These are phyloP conservation scores for Aegilops umbellulata DNA, from an alignment of 176 grass and related monocot genomes.

Conservation along the genomic window DNA sequence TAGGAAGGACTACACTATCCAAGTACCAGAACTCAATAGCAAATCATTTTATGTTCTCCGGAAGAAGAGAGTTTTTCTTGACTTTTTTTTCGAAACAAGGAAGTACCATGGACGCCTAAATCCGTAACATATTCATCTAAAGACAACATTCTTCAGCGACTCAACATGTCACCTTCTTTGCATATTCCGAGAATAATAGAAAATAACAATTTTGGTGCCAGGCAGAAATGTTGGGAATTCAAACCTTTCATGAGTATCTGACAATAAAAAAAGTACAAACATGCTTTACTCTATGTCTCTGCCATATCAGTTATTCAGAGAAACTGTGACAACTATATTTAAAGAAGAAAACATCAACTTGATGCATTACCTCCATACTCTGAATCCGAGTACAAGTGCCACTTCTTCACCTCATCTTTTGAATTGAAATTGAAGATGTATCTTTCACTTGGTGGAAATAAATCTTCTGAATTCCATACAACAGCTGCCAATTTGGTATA, in stretches of 20 bases:
- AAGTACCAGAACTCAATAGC: not conserved
- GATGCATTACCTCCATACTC: conserved; percentile 74
- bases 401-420: conserved; percentile 82
- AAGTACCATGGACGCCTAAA: not conserved
- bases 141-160: not conserved
- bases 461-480: conserved; percentile 72
- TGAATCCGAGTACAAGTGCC: conserved; percentile 93
- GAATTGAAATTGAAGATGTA: conserved; percentile 79
- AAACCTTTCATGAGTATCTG: conserved; percentile 2
- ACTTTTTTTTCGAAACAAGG: not conserved
- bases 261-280: not conserved
- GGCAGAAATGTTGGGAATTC: not conserved
- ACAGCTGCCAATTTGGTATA: conserved; percentile 49
- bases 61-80: not conserved
- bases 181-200: not conserved
- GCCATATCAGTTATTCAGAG: not conserved
- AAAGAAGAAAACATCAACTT: not conserved
- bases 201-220: not conserved
- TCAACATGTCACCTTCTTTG: not conserved
- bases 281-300: conserved; percentile 1
- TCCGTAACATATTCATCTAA: not conserved
- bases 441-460: conserved; percentile 81
- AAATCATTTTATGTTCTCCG: not conserved
- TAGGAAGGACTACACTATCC: not conserved
- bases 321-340: not conserved